Evolutionary conservation across 345 rosid species (phyloP), one percentile per base, ranked within the genome.

Genomic region (Euphorbia lathyris): DNA sequence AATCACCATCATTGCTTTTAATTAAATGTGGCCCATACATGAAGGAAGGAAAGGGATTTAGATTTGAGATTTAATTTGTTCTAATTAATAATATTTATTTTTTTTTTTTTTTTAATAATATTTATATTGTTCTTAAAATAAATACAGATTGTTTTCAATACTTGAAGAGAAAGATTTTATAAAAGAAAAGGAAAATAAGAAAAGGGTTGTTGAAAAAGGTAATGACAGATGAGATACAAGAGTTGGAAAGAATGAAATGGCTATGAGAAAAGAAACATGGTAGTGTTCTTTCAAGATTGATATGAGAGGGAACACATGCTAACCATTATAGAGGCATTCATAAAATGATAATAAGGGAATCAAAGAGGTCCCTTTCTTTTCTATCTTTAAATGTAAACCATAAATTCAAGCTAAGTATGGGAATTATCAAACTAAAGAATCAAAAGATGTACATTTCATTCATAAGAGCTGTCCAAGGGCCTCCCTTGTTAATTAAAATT

Each of bases 301-400:
- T 51, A 25, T 25, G 51, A 65, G 58, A 67, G 68, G 69, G 56
- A 34, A 69, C 80, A 78, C 88, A 64, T 77, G 81, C 60, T 66
- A 57, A 63, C 76, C 83, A 83, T 77, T 57, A 67, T 29, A 65
- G 79, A 65, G 74, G 76, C 85, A 80, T 17, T 51, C 40, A 65
- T 65, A 69, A 78, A 76, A 77, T 72, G 61, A 81, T 65, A 58
- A 63, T 25, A 72, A 74, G 76, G 74, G 66, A 62, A 58, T 75
- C 65, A 68, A 76, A 51, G 64, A 69, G 74, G 77, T 58, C 80
- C 85, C 83, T 74, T 80, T 45, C 77, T 20, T 69, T 79, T 80
- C 74, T 73, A 58, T 83, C 87, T 86, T 85, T 85, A 79, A 84
- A 84, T 70, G 58, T 68, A 81, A 83, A 77, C 83, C 89, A 82